Percentiles rank a stretch among this genome's conserved stretches.
phyloP scores from a whole-genome alignment of 306 rosid species.

The Glycyrrhiza uralensis region DNA sequence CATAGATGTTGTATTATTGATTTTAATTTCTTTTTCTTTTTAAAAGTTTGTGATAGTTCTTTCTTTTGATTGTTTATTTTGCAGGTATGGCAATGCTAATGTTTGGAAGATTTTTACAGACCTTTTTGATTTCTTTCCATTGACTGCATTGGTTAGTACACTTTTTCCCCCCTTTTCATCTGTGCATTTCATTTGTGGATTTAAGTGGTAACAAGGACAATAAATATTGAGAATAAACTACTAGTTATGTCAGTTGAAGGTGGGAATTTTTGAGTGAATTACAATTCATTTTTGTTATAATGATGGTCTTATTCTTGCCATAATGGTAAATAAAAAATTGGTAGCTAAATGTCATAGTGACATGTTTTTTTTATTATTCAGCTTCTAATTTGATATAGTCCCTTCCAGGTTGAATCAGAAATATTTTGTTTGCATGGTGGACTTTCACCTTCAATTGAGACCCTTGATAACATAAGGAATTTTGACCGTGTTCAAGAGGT shows the following conservation, averaged over 20 bases:
- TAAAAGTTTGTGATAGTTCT: constrained; percentile 10
- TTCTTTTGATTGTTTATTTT: constrained; percentile 12
- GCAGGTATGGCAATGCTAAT: constrained; percentile 81
- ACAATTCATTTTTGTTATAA: neutral
- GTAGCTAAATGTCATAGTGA: neutral
- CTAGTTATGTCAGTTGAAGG: neutral
- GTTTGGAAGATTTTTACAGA: constrained; percentile 86
- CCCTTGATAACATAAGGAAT: constrained; percentile 69
- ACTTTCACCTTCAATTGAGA: constrained; percentile 76
- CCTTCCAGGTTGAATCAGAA: constrained; percentile 71
- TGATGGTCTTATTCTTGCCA: neutral
- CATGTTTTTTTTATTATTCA: neutral
- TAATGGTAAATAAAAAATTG: neutral
- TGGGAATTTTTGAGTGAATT: neutral
- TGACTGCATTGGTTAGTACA: constrained; percentile 81
- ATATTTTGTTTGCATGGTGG: constrained; percentile 90
- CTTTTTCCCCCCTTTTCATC: neutral
- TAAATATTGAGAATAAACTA: neutral
- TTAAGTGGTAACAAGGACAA: neutral
- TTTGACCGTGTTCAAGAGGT: constrained; percentile 92
- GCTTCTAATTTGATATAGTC: neutral
- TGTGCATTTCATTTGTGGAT: neutral
- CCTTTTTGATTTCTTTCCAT: constrained; percentile 79
- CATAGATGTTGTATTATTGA: neutral
- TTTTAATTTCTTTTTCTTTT: neutral